These are phyloP conservation scores for Geotrichum fermentans DNA, from an alignment of 1,139 yeast genomes.

Conservation along the genomic window DNA sequence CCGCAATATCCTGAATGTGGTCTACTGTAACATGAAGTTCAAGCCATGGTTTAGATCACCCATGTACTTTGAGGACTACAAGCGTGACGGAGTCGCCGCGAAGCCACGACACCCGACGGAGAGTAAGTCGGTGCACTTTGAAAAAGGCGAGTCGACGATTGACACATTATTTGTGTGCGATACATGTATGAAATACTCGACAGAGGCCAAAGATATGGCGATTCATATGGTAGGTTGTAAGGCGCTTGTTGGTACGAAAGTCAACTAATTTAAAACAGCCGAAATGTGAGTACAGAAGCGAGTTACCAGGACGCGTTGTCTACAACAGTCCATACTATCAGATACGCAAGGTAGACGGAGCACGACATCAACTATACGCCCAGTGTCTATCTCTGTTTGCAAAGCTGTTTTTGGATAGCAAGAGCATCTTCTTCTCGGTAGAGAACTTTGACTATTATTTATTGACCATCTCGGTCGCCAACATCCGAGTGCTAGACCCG, in stretches of 20 bases:
- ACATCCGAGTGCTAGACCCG: slow-evolving; percentile 18
- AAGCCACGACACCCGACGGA: slow-evolving; percentile 21
- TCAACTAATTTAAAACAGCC: slow-evolving; percentile 11
- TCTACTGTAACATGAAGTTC: slow-evolving; percentile 60
- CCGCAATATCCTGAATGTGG: slow-evolving; percentile 39
- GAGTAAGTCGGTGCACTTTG: slow-evolving; percentile 15
- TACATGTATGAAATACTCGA: slow-evolving; percentile 75
- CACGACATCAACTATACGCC: slow-evolving; percentile 54
- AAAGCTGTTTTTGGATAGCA: slow-evolving; percentile 83
- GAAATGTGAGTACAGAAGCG: slow-evolving; percentile 46
- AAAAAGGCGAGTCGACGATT: slow-evolving; percentile 37
- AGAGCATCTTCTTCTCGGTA: slow-evolving; percentile 76
- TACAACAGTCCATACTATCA: slow-evolving; percentile 57
- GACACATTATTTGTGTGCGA: slow-evolving; percentile 69
- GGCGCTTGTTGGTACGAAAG: no score
- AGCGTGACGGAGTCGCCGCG: slow-evolving; percentile 24
- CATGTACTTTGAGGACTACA: slow-evolving; percentile 51
- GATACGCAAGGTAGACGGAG: slow-evolving; percentile 65
- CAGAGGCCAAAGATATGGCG: slow-evolving; percentile 35
- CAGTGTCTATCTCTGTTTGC: slow-evolving; percentile 83
- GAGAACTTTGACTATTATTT: slow-evolving; percentile 78
- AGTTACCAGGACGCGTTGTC: slow-evolving; percentile 60
- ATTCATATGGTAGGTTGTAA: slow-evolving; percentile 27
- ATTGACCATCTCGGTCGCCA: slow-evolving; percentile 31
- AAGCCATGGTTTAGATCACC: slow-evolving; percentile 85